These are phyloP conservation scores for Penicillium canariense DNA, from an alignment of 495 filamentous ascomycete genomes.

Conservation along the genomic window DNA sequence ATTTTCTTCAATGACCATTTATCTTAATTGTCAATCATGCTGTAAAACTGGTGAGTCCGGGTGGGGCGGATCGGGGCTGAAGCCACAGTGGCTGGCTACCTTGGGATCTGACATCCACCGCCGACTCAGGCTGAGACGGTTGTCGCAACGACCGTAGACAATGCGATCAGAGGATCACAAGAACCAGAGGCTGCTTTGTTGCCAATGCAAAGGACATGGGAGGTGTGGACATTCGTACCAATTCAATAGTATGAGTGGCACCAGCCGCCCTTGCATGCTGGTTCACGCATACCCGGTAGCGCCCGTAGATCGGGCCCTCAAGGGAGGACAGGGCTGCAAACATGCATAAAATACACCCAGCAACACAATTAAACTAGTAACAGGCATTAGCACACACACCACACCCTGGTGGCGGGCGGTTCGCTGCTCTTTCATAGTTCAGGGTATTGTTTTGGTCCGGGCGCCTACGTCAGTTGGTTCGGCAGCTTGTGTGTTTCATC, in stretches of 20 bases:
- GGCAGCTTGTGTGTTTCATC: slow-evolving; percentile 26
- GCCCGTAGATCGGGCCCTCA: slow-evolving; percentile 12
- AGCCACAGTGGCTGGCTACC: slow-evolving; percentile 1
- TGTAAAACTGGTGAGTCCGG: neutral
- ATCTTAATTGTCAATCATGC: no score
- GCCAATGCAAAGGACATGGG: neutral
- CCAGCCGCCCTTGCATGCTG: slow-evolving; percentile 11
- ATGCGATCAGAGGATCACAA: neutral
- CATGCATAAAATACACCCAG: slow-evolving; percentile 1
- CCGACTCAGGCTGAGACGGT: neutral
- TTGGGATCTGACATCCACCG: neutral
- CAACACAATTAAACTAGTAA: neutral
- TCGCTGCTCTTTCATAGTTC: neutral
- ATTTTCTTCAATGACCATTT: neutral
- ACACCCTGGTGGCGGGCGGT: neutral
- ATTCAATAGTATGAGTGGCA: neutral
- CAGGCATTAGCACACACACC: neutral
- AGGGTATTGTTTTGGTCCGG: slow-evolving; percentile 17
- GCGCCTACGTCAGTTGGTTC: slow-evolving; percentile 28
- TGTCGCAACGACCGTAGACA: neutral
- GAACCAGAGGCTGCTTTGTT: neutral
- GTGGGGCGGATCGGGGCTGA: slow-evolving; percentile 2
- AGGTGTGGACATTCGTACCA: neutral
- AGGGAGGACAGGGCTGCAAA: slow-evolving; percentile 1
- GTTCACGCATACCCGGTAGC: neutral